These are phyloP conservation scores for Entelexis paramagnoliae DNA, from an alignment of 1,139 yeast genomes.

Conservation along the genomic window DNA sequence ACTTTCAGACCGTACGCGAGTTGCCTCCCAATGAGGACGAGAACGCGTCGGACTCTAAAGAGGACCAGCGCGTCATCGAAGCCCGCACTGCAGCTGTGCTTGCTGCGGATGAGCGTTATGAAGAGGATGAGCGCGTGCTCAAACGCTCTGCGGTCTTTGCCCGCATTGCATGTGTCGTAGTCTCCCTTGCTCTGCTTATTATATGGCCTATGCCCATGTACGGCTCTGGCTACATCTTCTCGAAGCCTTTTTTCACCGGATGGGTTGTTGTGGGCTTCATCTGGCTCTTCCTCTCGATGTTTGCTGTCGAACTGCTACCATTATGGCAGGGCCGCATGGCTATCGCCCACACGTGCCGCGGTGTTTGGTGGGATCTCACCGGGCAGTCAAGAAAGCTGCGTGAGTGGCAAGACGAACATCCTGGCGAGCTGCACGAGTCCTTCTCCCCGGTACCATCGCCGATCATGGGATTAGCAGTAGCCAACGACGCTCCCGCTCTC, in stretches of 20 bases:
- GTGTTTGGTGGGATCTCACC: constrained; percentile 71
- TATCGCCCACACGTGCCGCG: constrained; percentile 53
- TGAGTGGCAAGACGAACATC: constrained; percentile 62
- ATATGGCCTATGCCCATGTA: constrained; percentile 89
- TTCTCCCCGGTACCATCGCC: constrained; percentile 20
- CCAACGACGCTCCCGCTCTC: not conserved
- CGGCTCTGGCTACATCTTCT: constrained; percentile 61
- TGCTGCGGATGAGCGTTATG: constrained; percentile 19
- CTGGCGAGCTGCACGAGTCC: constrained; percentile 48
- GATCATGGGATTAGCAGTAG: constrained; percentile 6
- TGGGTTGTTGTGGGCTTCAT: constrained; percentile 58
- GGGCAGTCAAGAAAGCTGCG: constrained; percentile 63
- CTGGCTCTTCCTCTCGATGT: constrained; percentile 29
- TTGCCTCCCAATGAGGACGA: constrained; percentile 12
- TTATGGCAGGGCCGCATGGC: constrained; percentile 59
- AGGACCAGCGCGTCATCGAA: constrained; percentile 4
- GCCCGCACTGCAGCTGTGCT: constrained; percentile 13
- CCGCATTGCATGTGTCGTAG: constrained; percentile 43
- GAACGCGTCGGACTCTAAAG: not conserved
- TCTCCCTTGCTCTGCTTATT: constrained; percentile 52
- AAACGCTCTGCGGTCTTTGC: constrained; percentile 44
- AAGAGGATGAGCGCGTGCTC: constrained; percentile 28
- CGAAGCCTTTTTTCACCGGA: constrained; percentile 65
- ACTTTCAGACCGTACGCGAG: constrained; percentile 31
- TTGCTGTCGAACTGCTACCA: constrained; percentile 52